These are phyloP conservation scores for Erythrophleum fordii DNA, from an alignment of 306 rosid genomes.

Conservation along the genomic window DNA sequence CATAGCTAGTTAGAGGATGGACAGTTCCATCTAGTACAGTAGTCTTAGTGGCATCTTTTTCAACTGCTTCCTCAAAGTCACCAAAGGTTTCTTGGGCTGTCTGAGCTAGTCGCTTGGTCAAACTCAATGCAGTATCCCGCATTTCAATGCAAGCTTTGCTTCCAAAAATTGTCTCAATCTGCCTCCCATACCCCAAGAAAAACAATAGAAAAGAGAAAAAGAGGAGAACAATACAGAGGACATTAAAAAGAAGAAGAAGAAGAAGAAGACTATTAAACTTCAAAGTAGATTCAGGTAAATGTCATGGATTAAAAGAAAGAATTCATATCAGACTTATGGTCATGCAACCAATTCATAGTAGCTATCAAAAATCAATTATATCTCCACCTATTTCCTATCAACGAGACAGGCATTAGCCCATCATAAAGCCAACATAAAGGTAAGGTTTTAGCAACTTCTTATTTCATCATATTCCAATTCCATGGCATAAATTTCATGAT, in stretches of 20 bases:
- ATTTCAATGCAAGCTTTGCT: conserved; percentile 76
- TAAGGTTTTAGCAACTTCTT: conserved; percentile 8
- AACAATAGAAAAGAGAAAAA: not conserved
- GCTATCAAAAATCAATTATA: not conserved
- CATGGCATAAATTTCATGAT: not conserved
- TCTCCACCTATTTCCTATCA: not conserved
- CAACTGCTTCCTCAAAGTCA: conserved; percentile 99
- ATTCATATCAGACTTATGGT: not conserved
- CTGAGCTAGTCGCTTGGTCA: conserved; percentile 85
- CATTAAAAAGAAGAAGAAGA: conserved; percentile 17
- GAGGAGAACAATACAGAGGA: conserved; percentile 4
- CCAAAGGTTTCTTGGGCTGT: conserved; percentile 95
- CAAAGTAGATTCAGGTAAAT: conserved; percentile 3
- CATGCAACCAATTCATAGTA: not conserved
- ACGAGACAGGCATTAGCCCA: not conserved
- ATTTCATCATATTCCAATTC: conserved; percentile 6
- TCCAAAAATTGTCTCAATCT: conserved; percentile 75
- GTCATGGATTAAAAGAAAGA: not conserved
- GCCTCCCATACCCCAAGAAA: conserved; percentile 20
- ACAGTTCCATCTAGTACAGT: conserved; percentile 95
- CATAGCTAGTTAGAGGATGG: conserved; percentile 97
- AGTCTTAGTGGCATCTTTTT: conserved; percentile 94
- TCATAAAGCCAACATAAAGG: not conserved
- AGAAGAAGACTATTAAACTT: not conserved
- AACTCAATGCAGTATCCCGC: conserved; percentile 78